A percentile compares a stretch with the other conserved stretches of the same genome.
These are phyloP conservation scores for Hibiscus mutabilis DNA, from an alignment of 345 rosid genomes.

Conservation along the genomic window DNA sequence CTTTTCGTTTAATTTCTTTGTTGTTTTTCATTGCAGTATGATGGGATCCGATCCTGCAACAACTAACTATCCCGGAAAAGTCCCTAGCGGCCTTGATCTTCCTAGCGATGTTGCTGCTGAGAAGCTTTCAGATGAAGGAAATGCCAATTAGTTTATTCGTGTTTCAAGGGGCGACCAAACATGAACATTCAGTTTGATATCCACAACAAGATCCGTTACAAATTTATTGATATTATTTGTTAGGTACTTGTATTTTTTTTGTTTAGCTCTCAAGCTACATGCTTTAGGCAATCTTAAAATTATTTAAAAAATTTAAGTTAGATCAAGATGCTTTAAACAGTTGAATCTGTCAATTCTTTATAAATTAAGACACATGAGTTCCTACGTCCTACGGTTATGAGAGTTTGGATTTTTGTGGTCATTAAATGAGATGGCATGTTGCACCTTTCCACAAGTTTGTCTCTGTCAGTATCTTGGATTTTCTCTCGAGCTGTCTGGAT, in stretches of 20 bases:
- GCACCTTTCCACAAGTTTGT: not conserved
- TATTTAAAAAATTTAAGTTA: not conserved
- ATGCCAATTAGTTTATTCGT: not conserved
- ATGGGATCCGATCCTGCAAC: conserved; percentile 35
- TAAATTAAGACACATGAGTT: not conserved
- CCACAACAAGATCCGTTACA: not conserved
- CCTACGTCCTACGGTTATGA: not conserved
- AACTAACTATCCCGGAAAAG: conserved; percentile 51
- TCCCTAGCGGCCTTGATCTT: conserved; percentile 46
- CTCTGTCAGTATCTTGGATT: not conserved
- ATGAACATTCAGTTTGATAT: not conserved
- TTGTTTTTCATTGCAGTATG: conserved; percentile 28
- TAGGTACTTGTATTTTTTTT: not conserved
- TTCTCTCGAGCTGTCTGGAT: not conserved
- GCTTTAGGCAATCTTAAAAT: not conserved
- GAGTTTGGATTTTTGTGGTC: not conserved
- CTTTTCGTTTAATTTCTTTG: not conserved
- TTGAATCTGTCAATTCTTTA: conserved; percentile 10
- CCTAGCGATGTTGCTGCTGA: conserved; percentile 44
- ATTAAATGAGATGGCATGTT: not conserved
- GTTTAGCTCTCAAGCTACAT: not conserved
- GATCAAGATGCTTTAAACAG: not conserved
- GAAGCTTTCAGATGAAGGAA: conserved; percentile 6
- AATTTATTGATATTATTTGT: not conserved
- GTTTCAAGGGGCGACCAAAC: not conserved